Base-by-base conservation (phyloP, 257 asterid genomes). In the Nemophila menziesii region DNA sequence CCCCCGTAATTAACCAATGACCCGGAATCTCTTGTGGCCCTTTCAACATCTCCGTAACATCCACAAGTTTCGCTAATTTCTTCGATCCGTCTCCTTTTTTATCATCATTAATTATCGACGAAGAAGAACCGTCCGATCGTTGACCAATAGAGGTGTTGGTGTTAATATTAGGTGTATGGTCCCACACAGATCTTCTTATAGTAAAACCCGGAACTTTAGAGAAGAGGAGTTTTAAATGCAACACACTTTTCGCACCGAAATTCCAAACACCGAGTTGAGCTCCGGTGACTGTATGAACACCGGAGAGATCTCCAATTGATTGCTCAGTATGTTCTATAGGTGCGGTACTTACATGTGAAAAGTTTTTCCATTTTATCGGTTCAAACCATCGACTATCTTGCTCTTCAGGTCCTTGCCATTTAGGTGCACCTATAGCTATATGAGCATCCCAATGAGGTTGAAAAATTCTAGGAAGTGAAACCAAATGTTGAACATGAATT, bases 301-400 rank as follows among this genome's bases (percentile, higher is more conserved):
- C 98, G 0, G 98, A 90, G 52, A 90, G 94, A 55, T 90, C 98
- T 1, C 98, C 98, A 5, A 90, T 90, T 57, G 77, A 73, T 2
- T 89, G 77, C 20, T 90, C 98, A 0, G 89, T 81, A 55, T 46
- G 84, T 58, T 90, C 98, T 49, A 90, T 90, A 3, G 98, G 98
- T 7, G 98, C 84, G 3, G 98, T 90, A 68, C 98, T 85, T 12
- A 90, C 94, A 11, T 90, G 98, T 27, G 98, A 90, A 57, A 84
- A 90, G 48, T 72, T 90, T 44, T 85, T 90, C 98, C 98, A 90
- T 65, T 90, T 90, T 22, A 90, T 85, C 1, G 98, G 98, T 51
- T 90, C 98, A 39, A 90, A 90, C 98, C 98, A 90, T 51, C 98
- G 68, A 76, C 98, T 85, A 52, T 90, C 98, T 57, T 90, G 98